Conservation (phyloP, 1,284 basidiomycete species). For the Ustilago lituana region DNA sequence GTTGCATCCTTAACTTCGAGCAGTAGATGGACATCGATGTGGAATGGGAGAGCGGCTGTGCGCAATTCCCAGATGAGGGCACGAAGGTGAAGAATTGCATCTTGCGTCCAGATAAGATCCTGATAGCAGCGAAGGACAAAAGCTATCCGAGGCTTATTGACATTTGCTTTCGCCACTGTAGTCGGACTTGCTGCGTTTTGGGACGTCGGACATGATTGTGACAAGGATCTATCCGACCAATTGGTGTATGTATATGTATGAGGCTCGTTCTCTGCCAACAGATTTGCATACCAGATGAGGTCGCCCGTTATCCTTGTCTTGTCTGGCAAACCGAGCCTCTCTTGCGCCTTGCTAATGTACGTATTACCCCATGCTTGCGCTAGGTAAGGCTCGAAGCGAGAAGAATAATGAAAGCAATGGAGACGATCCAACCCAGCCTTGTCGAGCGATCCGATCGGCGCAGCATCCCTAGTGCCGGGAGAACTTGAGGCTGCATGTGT, state of each 20-base stretch:
- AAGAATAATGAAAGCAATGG: conserved; percentile 15
- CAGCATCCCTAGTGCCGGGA: background rate
- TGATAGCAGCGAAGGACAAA: conserved; percentile 28
- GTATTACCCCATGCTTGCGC: conserved; percentile 12
- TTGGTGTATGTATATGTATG: background rate
- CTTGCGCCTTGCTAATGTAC: conserved; percentile 11
- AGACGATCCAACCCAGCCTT: background rate
- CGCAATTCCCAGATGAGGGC: conserved; percentile 31
- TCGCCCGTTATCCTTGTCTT: background rate
- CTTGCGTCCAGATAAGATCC: conserved; percentile 12
- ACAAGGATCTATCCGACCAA: conserved; percentile 7
- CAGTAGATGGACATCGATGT: conserved; percentile 17
- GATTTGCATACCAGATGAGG: conserved; percentile 24
- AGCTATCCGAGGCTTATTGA: conserved; percentile 4
- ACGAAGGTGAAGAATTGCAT: conserved; percentile 18
- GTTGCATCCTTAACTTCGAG: conserved; percentile 28
- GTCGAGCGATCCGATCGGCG: conserved; percentile 8
- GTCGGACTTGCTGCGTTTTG: background rate
- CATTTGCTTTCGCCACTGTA: background rate
- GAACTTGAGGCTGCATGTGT: too few species aligned
- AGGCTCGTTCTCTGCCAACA: conserved; percentile 15
- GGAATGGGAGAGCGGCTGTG: conserved; percentile 8
- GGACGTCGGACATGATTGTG: background rate
- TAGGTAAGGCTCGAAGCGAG: conserved; percentile 11
- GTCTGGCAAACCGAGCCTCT: conserved; percentile 2